These are phyloP conservation scores for Anisogramma anomala DNA, from an alignment of 2,329 filamentous ascomycete species.

Conservation along the genomic window DNA sequence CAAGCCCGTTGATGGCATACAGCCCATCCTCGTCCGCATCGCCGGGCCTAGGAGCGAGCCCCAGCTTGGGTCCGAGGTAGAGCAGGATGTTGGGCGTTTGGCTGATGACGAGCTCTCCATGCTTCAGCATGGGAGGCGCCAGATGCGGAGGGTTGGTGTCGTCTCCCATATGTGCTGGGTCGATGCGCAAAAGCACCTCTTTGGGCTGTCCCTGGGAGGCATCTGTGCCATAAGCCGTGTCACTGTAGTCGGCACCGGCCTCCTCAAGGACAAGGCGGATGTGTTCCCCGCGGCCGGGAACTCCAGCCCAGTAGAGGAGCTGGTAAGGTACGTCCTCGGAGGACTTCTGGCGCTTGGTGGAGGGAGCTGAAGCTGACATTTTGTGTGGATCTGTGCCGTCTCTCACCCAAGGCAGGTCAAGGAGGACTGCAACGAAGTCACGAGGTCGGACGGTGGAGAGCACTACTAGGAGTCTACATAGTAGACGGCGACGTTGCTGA, in stretches of 20 bases:
- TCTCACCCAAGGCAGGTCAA: not conserved
- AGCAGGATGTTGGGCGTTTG: conserved; percentile 65
- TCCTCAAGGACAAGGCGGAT: conserved; percentile 64
- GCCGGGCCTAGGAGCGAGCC: conserved; percentile 34
- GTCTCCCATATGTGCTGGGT: conserved; percentile 34
- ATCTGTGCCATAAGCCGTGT: conserved; percentile 38
- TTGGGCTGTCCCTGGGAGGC: conserved; percentile 40
- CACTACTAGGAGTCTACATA: not conserved
- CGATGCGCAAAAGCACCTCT: conserved; percentile 37
- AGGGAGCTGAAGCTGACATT: conserved; percentile 8
- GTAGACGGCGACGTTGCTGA: too few species aligned
- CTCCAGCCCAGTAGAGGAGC: conserved; percentile 58
- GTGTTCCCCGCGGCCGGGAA: conserved; percentile 66
- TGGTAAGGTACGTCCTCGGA: conserved; percentile 42
- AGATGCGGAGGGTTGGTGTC: conserved; percentile 51
- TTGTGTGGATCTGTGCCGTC: not conserved
- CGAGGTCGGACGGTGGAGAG: not conserved
- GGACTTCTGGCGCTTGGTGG: conserved; percentile 28
- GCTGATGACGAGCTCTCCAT: conserved; percentile 49
- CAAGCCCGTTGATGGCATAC: conserved; percentile 50
- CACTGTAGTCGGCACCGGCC: conserved; percentile 50
- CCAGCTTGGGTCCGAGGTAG: conserved; percentile 53
- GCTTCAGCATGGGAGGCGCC: conserved; percentile 55
- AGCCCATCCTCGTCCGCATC: conserved; percentile 32
- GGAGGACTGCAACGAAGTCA: not conserved